These are phyloP conservation scores for Mesembryanthemum crystallinum DNA, from an alignment of 148 eudicot species.

Conservation along the genomic window DNA sequence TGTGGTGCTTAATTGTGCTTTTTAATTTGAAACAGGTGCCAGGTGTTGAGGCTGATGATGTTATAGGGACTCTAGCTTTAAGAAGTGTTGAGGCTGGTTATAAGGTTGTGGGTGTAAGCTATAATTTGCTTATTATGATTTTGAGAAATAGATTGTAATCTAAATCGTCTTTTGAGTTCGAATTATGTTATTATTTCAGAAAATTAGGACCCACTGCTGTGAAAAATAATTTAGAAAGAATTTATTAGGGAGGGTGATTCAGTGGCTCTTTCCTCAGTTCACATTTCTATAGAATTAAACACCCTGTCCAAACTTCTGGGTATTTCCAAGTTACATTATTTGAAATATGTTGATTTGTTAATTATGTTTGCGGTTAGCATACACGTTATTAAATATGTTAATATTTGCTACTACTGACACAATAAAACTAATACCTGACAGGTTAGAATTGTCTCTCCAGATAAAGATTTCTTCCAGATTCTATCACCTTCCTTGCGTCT, in stretches of 20 bases:
- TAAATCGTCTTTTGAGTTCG: background rate
- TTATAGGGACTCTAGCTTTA: conserved; percentile 88
- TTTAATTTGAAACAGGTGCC: conserved; percentile 62
- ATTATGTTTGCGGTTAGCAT: background rate
- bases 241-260: background rate
- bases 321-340: background rate
- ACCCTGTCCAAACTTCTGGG: background rate
- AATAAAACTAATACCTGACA: conserved; percentile 26
- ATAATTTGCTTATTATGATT: background rate
- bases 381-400: background rate
- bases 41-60: conserved; percentile 99
- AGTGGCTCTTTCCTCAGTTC: background rate
- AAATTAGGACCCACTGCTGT: background rate
- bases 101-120: conserved; percentile 52
- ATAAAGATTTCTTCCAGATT: conserved; percentile 97
- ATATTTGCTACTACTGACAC: background rate
- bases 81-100: conserved; percentile 82
- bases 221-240: background rate
- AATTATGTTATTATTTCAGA: background rate
- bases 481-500: conserved; percentile 95
- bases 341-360: background rate
- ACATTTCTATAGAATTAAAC: background rate
- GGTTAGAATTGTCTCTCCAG: conserved; percentile 99
- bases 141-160: background rate
- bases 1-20: conserved; percentile 5